Base-by-base conservation (phyloP, 139 green algal genomes). In the Nannochloris sp. region DNA sequence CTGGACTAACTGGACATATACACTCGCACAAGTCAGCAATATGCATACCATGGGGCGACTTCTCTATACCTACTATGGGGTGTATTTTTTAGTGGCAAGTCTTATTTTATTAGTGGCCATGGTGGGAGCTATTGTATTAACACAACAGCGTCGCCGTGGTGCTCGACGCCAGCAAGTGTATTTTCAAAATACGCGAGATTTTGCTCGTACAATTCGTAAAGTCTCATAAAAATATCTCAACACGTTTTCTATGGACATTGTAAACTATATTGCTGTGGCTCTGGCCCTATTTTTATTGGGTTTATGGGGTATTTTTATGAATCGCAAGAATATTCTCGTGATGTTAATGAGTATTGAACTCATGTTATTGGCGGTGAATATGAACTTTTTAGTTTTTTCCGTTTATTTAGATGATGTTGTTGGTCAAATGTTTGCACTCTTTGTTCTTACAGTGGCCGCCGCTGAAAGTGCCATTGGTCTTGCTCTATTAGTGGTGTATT, bases 51-150 rank as follows among this genome's bases (percentile, higher is more conserved):
- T 85, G 57, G 79, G 79, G 51, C 66, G 74, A 61, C 60, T 85
- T 40, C 45, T 82, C 49, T 85, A 85, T 64, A 85, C 79, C 68
- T 82, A 79, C 62, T 85, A 85, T 79, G 81, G 80, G 31, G 73
- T 76, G 62, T 84, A 73, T 66, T 84, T 84, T 69, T 61, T 79
- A 58, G 33, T 84, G 17, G 76, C 79, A 43, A 83, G 79, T 71
- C 61, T 85, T 66, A 83, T 82, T 70, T 64, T 85, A 46, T 48
- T 85, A 63, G 77, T 85, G 56, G 79, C 78, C 60, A 85, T 85
- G 78, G 81, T 85, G 69, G 78, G 78, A 29, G 78, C 78, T 28
- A 85, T 85, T 70, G 78, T 85, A 20, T 63, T 85, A 63, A 82
- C 78, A 36, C 75, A 79, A 67, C 75, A 83, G 51, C 82, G 82